Percentiles rank a stretch among this genome's conserved stretches.
These are phyloP conservation scores for Draba incana DNA, from an alignment of 345 rosid genomes.

Conservation along the genomic window DNA sequence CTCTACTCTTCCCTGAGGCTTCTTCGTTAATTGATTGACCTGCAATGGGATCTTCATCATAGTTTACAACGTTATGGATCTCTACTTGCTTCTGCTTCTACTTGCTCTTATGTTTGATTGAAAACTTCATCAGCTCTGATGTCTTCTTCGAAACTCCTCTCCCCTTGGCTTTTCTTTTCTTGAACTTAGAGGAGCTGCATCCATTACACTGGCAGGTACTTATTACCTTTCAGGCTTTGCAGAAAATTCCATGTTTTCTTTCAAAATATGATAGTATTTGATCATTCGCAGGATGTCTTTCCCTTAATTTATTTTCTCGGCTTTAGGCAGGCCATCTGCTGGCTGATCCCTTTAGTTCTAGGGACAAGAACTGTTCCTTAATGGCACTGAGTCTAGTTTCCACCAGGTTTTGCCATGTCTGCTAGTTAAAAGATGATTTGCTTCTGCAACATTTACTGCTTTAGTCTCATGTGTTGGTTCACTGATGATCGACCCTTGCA, in stretches of 20 bases:
- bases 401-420: neutral
- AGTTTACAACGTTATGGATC: conserved; percentile 8
- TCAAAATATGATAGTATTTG: neutral
- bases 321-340: neutral
- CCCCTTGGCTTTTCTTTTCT: conserved; percentile 1
- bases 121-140: conserved; percentile 34
- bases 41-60: conserved; percentile 25
- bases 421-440: no score
- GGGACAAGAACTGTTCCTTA: neutral
- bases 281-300: neutral
- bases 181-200: neutral
- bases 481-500: neutral
- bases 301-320: neutral
- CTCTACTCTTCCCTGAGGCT: conserved; percentile 1
- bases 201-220: conserved; percentile 16
- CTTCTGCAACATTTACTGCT: neutral
- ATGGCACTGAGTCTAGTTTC: neutral
- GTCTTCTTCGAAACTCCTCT: conserved; percentile 13
- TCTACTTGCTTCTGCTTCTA: conserved; percentile 17
- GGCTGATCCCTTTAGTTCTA: neutral
- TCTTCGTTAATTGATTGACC: conserved; percentile 23
- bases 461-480: neutral
- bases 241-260: neutral
- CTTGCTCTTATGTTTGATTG: conserved; percentile 23
- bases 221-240: neutral